Evolutionary conservation across 805 yeast genomes (phyloP), one percentile per base, ranked within the genome.

Genomic region (Kodamaea kakaduensis): DNA sequence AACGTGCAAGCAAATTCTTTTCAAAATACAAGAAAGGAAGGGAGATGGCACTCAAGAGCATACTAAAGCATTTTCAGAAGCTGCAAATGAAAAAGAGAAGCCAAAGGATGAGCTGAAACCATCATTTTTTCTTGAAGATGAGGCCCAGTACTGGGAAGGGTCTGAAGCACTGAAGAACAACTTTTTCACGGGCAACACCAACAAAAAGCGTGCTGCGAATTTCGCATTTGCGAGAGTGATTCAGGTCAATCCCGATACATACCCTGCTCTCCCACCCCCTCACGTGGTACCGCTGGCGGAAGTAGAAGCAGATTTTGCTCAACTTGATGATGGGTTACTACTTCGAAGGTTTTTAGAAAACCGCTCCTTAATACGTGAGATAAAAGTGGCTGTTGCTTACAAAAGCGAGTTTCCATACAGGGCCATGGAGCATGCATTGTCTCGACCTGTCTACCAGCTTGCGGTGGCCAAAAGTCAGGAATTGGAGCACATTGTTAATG

Each of bases 381-480:
- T 44, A 27, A 44, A 44, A 34, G 41, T 27, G 21, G 31, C 36
- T n/a, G 37, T 37, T n/a, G 47, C 45, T 5, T 34, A 34, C 29
- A 24, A 32, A 21, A 44, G 45, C 15, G 23, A 18, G 31, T 25
- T 44, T n/a, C 41, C 43, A 9, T 38, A 30, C 21, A 32, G 45
- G 17, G 17, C 37, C 17, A 22, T 37, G 33, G 21, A n/a, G 28
- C 18, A 15, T 5, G 29, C 15, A 18, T 14, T 26, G 15, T 16
- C 19, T 16, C 18, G 16, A 9, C 29, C 29, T 12, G 29, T 26
- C 19, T 41, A 32, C 17, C 33, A 34, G 32, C n/a, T 14, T 17
- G 43, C 45, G 7, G 7, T 41, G 8, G 33, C 32, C 7, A 12
- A 13, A 13, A 37, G 37, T 14, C 36, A 29, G 14, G 18, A 8